A percentile compares a stretch with the other conserved stretches of the same genome.
Evolutionary conservation across 805 yeast genomes (phyloP).

Genomic region (Tetrapisispora phaffii): DNA sequence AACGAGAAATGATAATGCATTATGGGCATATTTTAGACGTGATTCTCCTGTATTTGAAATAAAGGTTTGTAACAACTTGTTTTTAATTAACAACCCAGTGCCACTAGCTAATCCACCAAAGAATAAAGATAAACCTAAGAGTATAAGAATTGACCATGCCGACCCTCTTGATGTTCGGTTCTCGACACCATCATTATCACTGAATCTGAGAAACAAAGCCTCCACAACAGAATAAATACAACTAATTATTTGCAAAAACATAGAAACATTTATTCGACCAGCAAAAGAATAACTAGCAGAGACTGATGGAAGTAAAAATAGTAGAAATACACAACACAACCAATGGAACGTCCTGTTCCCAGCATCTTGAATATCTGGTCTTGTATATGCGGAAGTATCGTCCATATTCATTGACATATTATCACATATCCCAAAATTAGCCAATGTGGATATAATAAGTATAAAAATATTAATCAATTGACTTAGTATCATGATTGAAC

Average conservation of each 20-base stretch:
- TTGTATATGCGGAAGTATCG: slow-evolving; percentile 24
- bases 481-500: background rate
- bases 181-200: slow-evolving; percentile 57
- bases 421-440: background rate
- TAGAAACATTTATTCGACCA: slow-evolving; percentile 35
- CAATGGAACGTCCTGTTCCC: slow-evolving; percentile 55
- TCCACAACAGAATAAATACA: slow-evolving; percentile 48
- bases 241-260: slow-evolving; percentile 38
- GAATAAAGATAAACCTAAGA: slow-evolving; percentile 37
- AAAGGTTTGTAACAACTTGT: slow-evolving; percentile 29
- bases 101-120: slow-evolving; percentile 50
- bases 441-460: background rate
- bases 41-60: slow-evolving; percentile 32
- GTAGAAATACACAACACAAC: slow-evolving; percentile 39
- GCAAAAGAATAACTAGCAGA: slow-evolving; percentile 49
- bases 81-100: slow-evolving; percentile 33
- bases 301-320: slow-evolving; percentile 48
- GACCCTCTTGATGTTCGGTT: slow-evolving; percentile 60
- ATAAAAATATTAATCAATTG: background rate
- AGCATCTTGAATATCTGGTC: slow-evolving; percentile 36
- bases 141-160: slow-evolving; percentile 46
- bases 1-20: slow-evolving; percentile 37
- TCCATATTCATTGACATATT: slow-evolving; percentile 27
- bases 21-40: slow-evolving; percentile 31
- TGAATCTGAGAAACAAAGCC: slow-evolving; percentile 47